Evolutionary conservation across 345 rosid genomes (phyloP).

Genomic region (Combretum micranthum): DNA sequence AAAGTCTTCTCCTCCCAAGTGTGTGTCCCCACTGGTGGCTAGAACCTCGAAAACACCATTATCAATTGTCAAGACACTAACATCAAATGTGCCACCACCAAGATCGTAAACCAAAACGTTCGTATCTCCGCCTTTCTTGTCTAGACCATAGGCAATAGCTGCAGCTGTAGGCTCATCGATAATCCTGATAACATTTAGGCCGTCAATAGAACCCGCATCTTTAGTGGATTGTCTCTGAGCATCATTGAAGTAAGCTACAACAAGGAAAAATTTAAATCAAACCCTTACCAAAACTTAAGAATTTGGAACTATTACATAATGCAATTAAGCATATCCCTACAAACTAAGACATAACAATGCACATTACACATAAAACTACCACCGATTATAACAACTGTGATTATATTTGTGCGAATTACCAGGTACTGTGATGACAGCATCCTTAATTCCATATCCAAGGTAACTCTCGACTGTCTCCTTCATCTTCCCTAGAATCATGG

Average conservation of each 20-base stretch:
- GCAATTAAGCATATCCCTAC: too few species aligned
- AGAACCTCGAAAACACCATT: constrained; percentile 10
- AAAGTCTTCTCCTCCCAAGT: constrained; percentile 10
- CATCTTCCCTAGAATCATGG: constrained; percentile 6
- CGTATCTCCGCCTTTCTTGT: constrained; percentile 5
- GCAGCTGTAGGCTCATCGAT: constrained; percentile 8
- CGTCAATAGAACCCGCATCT: constrained; percentile 3
- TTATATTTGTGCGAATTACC: background rate
- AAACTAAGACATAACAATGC: too few species aligned
- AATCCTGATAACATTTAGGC: constrained; percentile 3
- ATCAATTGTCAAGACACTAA: constrained; percentile 6
- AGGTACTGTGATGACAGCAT: constrained; percentile 4
- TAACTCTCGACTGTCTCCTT: constrained; percentile 1
- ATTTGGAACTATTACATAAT: too few species aligned
- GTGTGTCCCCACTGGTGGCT: constrained; percentile 12
- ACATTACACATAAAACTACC: too few species aligned
- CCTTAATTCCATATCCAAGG: constrained; percentile 2
- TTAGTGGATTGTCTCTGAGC: constrained; percentile 7
- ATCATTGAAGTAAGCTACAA: constrained; percentile 5
- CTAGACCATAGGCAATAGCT: constrained; percentile 7
- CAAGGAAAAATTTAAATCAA: background rate
- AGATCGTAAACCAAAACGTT: constrained; percentile 7
- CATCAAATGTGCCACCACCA: constrained; percentile 14
- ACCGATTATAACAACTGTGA: too few species aligned
- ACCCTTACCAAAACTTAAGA: too few species aligned